These are phyloP conservation scores for Priceomyces medius DNA, from an alignment of 805 yeast species.

Conservation along the genomic window DNA sequence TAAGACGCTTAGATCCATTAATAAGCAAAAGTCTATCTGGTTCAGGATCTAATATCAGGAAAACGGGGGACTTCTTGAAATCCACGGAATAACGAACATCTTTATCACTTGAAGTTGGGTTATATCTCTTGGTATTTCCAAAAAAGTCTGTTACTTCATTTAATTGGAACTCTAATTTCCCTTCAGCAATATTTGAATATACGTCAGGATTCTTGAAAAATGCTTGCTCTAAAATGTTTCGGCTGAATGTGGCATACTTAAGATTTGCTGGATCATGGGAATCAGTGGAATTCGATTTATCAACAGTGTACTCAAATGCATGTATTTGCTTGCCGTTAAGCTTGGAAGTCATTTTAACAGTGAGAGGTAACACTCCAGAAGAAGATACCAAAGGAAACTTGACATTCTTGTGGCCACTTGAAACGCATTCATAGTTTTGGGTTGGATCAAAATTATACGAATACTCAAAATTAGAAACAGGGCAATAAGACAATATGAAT, in stretches of 20 bases:
- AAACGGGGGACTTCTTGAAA: slow-evolving; percentile 23
- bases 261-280: slow-evolving; percentile 39
- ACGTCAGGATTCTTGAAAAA: slow-evolving; percentile 26
- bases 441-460: slow-evolving; percentile 24
- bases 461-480: slow-evolving; percentile 57
- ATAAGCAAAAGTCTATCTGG: slow-evolving; percentile 22
- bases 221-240: slow-evolving; percentile 37
- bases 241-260: slow-evolving; percentile 19
- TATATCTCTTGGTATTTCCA: slow-evolving; percentile 33
- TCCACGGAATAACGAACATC: slow-evolving; percentile 33
- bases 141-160: slow-evolving; percentile 30
- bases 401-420: slow-evolving; percentile 46
- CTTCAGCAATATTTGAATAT: slow-evolving; percentile 18
- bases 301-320: slow-evolving; percentile 24
- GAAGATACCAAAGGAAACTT: slow-evolving; percentile 52
- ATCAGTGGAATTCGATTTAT: slow-evolving; percentile 6
- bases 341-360: slow-evolving; percentile 23
- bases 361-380: slow-evolving; percentile 73
- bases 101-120: slow-evolving; percentile 35
- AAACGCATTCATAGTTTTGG: slow-evolving; percentile 55
- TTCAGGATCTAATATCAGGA: slow-evolving; percentile 22
- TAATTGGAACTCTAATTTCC: slow-evolving; percentile 33
- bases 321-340: slow-evolving; percentile 24
- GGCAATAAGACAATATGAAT: slow-evolving; percentile 73
- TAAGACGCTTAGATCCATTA: slow-evolving; percentile 17